A percentile compares a stretch with the other conserved stretches of the same genome.
These are phyloP conservation scores for Cyberlindnera euphorbiae DNA, from an alignment of 805 yeast species.

Conservation along the genomic window DNA sequence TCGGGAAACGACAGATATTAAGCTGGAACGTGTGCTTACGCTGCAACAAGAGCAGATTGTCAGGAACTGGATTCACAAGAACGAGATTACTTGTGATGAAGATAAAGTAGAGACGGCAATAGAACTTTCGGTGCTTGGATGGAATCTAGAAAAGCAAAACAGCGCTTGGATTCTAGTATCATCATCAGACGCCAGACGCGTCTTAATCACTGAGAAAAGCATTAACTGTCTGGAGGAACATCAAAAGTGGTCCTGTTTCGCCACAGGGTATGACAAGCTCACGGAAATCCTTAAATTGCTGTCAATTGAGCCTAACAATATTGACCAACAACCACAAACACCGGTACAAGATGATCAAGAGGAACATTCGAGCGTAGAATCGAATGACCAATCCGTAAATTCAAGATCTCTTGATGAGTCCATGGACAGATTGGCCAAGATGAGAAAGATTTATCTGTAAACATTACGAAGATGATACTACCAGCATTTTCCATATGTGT, in stretches of 20 bases:
- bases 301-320: not conserved
- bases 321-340: slow-evolving; percentile 1
- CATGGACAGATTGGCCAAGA: slow-evolving; percentile 8
- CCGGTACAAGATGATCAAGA: slow-evolving; percentile 1
- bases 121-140: slow-evolving; percentile 31
- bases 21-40: slow-evolving; percentile 4
- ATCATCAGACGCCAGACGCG: slow-evolving; percentile 32
- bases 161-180: slow-evolving; percentile 29
- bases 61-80: slow-evolving; percentile 1
- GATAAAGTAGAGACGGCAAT: slow-evolving; percentile 10
- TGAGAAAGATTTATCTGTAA: slow-evolving; percentile 17
- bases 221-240: slow-evolving; percentile 32
- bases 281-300: slow-evolving; percentile 7
- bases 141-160: slow-evolving; percentile 30
- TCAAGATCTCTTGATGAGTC: slow-evolving; percentile 1
- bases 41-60: not conserved
- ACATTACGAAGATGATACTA: too few species aligned
- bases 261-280: slow-evolving; percentile 20
- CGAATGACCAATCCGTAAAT: too few species aligned
- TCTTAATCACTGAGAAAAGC: slow-evolving; percentile 23
- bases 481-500: too few species aligned
- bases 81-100: slow-evolving; percentile 6
- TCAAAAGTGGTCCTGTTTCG: slow-evolving; percentile 34
- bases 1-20: not conserved
- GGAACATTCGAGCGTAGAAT: not conserved